Conservation (phyloP, 2,329 filamentous ascomycete species). For the Madurella mycetomatis region DNA sequence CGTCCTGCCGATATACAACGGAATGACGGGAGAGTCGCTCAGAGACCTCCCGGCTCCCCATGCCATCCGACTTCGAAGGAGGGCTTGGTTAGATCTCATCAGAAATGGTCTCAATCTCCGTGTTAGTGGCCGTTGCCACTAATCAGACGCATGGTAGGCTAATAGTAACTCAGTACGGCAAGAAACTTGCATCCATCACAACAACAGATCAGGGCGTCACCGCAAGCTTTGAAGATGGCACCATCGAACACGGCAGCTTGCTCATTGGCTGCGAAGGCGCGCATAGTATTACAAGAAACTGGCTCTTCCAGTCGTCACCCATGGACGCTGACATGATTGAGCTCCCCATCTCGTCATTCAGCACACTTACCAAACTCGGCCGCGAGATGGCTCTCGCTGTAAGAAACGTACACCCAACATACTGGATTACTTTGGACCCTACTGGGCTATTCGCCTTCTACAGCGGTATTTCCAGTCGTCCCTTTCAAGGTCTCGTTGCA, state of each 20-base stretch:
- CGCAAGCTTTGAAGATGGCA: constrained; percentile 15
- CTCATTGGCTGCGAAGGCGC: constrained; percentile 21
- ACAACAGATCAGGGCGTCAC: constrained; percentile 4
- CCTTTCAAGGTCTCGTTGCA: background rate
- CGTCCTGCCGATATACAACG: constrained; percentile 26
- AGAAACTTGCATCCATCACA: constrained; percentile 20
- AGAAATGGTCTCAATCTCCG: constrained; percentile 28
- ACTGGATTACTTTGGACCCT: constrained; percentile 6
- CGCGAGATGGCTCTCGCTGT: background rate
- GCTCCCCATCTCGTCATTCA: constrained; percentile 9
- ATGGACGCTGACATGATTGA: constrained; percentile 4
- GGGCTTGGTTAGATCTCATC: constrained; percentile 29
- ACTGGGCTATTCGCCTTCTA: constrained; percentile 21
- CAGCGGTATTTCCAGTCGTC: constrained; percentile 17
- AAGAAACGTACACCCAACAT: constrained; percentile 4
- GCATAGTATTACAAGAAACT: constrained; percentile 15
- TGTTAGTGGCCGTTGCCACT: constrained; percentile 12
- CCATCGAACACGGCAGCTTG: constrained; percentile 8
- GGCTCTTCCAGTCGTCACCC: constrained; percentile 12
- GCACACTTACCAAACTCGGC: constrained; percentile 8
- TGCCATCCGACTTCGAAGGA: constrained; percentile 26
- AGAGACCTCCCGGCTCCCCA: constrained; percentile 27
- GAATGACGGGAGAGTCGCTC: constrained; percentile 26
- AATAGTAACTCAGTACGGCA: constrained; percentile 21
- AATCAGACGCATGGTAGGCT: background rate